Base-by-base conservation (phyloP, 140 eudicot genomes). In the Erigeron philadelphicus region DNA sequence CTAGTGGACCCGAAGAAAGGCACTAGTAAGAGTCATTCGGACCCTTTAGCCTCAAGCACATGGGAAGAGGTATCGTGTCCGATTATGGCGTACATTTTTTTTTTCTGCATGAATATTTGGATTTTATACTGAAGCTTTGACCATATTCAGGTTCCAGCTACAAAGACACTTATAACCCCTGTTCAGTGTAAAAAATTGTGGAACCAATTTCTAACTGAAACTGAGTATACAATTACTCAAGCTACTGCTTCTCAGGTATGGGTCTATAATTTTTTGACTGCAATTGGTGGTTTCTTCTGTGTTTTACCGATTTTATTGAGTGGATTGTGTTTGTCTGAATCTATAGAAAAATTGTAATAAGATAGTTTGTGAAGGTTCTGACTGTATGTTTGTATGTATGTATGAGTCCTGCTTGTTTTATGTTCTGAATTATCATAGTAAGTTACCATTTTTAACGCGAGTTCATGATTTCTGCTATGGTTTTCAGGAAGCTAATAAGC, bases 171-270 rank as follows among this genome's bases (percentile, higher is more conserved):
- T 70, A 73, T 93, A 41, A 85, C 95, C 48, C 98, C 98, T 35
- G 96, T 89, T 66, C 98, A 93, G 75, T 93, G 98, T 82, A 93
- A 89, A 75, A 70, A 90, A 41, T 50, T 93, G 71, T 93, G 96
- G 98, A 85, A 85, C 82, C 96, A 87, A 67, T 93, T 93, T 67
- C 86, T 80, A 66, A 66, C 85, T 41, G 98, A 93, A 86, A 93
- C 98, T 5, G 98, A 93, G 72, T 93, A 87, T 76, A 85, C 90
- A 44, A 90, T 93, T 52, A 81, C 86, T 55, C 98, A 93, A 79
- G 98, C 98, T 76, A 93, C 89, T 76, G 76, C 95, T 71, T 90
- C 98, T 72, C 98, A 93, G 96, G 98, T 77, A 83, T 52, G 82
- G 50, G 6, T 81, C 17, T 6, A 54, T 58, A 53, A 17, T 72